Evolutionary conservation across 495 filamentous ascomycete species (phyloP).

Genomic region (Aspergillus egyptiacus): DNA sequence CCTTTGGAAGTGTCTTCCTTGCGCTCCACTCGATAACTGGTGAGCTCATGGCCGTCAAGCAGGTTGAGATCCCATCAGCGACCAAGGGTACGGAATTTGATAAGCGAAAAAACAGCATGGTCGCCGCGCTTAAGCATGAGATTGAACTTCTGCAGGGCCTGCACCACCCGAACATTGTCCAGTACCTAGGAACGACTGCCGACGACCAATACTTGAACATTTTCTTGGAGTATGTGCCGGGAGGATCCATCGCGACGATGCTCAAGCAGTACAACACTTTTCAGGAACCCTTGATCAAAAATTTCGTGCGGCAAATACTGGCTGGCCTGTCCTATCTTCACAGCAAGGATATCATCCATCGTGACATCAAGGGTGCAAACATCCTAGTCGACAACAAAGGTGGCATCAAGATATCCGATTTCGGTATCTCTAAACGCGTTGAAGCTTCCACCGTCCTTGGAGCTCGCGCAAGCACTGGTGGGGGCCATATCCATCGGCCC

Average conservation of each 20-base stretch:
- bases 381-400: slow-evolving; percentile 99
- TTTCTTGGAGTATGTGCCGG: slow-evolving; percentile 98
- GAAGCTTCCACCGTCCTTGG: slow-evolving; percentile 66
- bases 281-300: slow-evolving; percentile 87
- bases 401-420: slow-evolving; percentile 98
- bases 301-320: slow-evolving; percentile 95
- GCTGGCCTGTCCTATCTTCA: slow-evolving; percentile 93
- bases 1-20: slow-evolving; percentile 93
- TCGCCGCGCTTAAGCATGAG: slow-evolving; percentile 92
- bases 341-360: slow-evolving; percentile 92
- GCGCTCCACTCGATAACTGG: slow-evolving; percentile 96
- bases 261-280: slow-evolving; percentile 96
- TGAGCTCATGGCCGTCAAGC: slow-evolving; percentile 97
- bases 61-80: slow-evolving; percentile 86
- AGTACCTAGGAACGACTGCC: slow-evolving; percentile 89
- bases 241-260: slow-evolving; percentile 95
- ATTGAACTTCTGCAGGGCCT: slow-evolving; percentile 91
- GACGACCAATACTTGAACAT: slow-evolving; percentile 94
- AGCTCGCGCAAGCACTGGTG: slow-evolving; percentile 44
- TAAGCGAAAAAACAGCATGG: slow-evolving; percentile 93
- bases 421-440: slow-evolving; percentile 97
- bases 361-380: slow-evolving; percentile 98
- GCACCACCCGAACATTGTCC: slow-evolving; percentile 95
- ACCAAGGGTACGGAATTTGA: slow-evolving; percentile 74
- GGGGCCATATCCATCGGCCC: slow-evolving; percentile 71